phyloP scores from a whole-genome alignment of 257 asterid species.

The Voacanga thouarsii region DNA sequence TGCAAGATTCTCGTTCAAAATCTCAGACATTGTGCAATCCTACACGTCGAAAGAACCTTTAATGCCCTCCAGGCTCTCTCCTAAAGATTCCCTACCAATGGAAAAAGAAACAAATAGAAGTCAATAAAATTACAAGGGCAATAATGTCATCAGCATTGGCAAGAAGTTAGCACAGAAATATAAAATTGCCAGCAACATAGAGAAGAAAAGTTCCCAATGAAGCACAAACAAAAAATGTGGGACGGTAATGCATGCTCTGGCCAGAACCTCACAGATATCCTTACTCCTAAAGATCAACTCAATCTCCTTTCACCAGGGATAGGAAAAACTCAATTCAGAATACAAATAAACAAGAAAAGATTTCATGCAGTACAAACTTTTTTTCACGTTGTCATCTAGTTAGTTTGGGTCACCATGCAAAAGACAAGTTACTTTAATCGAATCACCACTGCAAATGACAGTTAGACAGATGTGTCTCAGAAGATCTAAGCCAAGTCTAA shows the following conservation, averaged over 20 bases:
- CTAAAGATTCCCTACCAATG: constrained; percentile 71
- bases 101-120: constrained; percentile 10
- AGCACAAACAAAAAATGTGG: background rate
- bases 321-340: too few species aligned
- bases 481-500: too few species aligned
- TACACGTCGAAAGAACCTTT: constrained; percentile 54
- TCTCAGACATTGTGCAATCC: background rate
- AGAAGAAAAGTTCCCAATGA: background rate
- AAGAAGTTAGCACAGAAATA: background rate
- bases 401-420: background rate
- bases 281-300: too few species aligned
- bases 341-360: background rate
- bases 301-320: background rate
- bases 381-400: too few species aligned
- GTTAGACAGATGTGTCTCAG: background rate
- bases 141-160: background rate
- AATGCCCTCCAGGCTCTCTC: constrained; percentile 81
- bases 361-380: background rate
- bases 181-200: background rate
- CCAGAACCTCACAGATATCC: background rate
- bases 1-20: background rate
- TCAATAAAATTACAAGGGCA: background rate
- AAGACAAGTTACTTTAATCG: background rate
- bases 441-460: background rate
- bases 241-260: background rate